Evolutionary conservation across 805 yeast genomes (phyloP).

Genomic region (Nakazawaea wickerhamii): DNA sequence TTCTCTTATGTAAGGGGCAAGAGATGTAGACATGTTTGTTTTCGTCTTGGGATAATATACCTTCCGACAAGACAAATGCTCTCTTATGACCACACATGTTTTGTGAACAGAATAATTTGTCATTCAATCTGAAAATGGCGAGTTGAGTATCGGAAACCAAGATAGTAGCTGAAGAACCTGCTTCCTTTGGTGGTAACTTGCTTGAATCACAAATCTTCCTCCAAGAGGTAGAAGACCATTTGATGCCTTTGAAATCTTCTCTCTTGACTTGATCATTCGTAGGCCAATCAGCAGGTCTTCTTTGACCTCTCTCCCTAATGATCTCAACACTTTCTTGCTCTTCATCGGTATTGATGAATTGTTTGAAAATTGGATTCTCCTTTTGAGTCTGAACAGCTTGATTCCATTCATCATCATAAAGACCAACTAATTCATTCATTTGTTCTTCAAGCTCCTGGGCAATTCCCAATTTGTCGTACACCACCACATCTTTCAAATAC

Average conservation of each 20-base stretch:
- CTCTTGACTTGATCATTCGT: conserved; percentile 18
- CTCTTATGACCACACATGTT: conserved; percentile 36
- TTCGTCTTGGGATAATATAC: conserved; percentile 28
- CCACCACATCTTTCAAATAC: conserved; percentile 28
- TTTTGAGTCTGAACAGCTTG: conserved; percentile 21
- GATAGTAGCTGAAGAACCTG: conserved; percentile 28
- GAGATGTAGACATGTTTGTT: conserved; percentile 27
- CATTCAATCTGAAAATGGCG: conserved; percentile 29
- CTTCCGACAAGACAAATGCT: conserved; percentile 32
- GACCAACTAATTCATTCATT: conserved; percentile 27
- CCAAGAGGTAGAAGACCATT: conserved; percentile 30
- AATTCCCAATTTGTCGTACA: conserved; percentile 31
- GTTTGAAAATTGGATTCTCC: conserved; percentile 25
- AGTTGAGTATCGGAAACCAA: conserved; percentile 31
- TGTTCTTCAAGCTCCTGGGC: conserved; percentile 28
- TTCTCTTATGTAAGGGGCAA: conserved; percentile 33
- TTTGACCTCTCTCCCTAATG: conserved; percentile 30
- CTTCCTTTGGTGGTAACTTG: conserved; percentile 24
- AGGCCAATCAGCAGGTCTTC: conserved; percentile 33
- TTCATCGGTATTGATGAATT: conserved; percentile 27
- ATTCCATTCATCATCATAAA: conserved; percentile 32
- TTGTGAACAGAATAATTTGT: conserved; percentile 30
- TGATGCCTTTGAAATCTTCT: conserved; percentile 24
- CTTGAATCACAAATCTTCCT: conserved; percentile 21
- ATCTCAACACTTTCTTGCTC: conserved; percentile 27